Evolutionary conservation across 2,329 filamentous ascomycete genomes (phyloP), one percentile per base, ranked within the genome.

Genomic region (Curvularia eragrostidis): DNA sequence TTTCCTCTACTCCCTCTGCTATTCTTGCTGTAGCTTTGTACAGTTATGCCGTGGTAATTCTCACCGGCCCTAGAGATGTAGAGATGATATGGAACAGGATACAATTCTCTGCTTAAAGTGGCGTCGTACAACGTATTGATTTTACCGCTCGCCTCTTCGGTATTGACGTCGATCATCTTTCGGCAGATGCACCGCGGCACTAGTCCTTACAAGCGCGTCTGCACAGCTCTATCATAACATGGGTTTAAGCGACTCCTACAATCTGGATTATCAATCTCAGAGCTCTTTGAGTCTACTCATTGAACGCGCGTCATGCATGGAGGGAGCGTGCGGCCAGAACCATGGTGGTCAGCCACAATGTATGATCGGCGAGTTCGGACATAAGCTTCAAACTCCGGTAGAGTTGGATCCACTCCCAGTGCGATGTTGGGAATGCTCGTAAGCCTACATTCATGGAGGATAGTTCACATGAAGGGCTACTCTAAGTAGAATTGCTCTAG

Each of bases 151-250:
- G 23, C 18, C 3, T 39, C 26, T 28, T 49, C 18, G 24, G 34
- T 32, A n/a, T 42, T 39, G 52, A 36, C 2, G 52, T 21, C 36
- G 54, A 56, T 53, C 54, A 23, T 42, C 10, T 2, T 36, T 53
- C 54, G 54, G 54, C 41, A 56, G 28, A 56, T 48, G 54, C n/a
- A 6, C 36, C 42, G 41, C 13, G 38, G 41, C 19, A 13, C 26
- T 21, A n/a, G n/a, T n/a, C n/a, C n/a, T n/a, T n/a, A 23, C 23
- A n/a, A 38, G 10, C 9, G 7, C n/a, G 21, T 21, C 32, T 38
- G 15, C 34, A 26, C 15, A 12, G 47, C 23, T 18, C 28, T 24
- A 32, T 18, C 5, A 5, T 8, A 2, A 30, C 5, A 21, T 6
- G 15, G 12, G 26, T 21, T 10, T 30, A 8, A n/a, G n/a, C n/a